Evolutionary conservation across 345 rosid genomes (phyloP), one percentile per base, ranked within the genome.

Genomic region (Tarenaya hassleriana): DNA sequence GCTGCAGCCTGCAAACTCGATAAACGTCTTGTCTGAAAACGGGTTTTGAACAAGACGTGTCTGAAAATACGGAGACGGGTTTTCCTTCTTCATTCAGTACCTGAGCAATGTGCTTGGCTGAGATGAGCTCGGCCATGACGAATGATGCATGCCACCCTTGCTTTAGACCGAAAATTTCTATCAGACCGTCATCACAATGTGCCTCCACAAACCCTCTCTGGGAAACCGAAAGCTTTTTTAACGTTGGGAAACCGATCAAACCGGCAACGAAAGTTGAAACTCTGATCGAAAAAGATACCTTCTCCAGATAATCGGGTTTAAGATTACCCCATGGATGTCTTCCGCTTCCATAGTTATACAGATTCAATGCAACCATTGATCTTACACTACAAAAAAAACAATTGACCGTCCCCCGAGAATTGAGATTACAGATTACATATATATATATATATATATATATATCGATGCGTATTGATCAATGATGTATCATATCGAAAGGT

Each of bases 71-170:
- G n/a, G n/a, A n/a, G n/a, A n/a, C n/a, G n/a, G n/a, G n/a, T n/a
- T n/a, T n/a, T n/a, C n/a, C n/a, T n/a, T n/a, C n/a, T n/a, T n/a
- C n/a, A n/a, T n/a, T n/a, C n/a, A n/a, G n/a, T 75, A 92, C 98
- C 94, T 92, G 99, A 15, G 95, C 92, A 61, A 94, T 82, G 76
- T 94, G 99, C 50, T 83, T 94, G 8, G 99, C 99, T 3, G 94
- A 78, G 54, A 94, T 94, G 66, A 94, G 88, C 63, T 94, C 99
- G 46, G 88, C 88, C 99, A 94, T 94, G 13, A 94, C 97, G 51
- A 94, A 86, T 20, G 97, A 88, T 18, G 99, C 97, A 60, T 94
- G 99, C 99, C 99, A 94, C 42, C 83, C 99, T 52, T 94, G 99
- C 73, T 94, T 94, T 52, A 94, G 73, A 20, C 95, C 97, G 17